Conservation (phyloP, 2,329 filamentous ascomycete genomes). For the Atkinsonella hypoxylon region DNA sequence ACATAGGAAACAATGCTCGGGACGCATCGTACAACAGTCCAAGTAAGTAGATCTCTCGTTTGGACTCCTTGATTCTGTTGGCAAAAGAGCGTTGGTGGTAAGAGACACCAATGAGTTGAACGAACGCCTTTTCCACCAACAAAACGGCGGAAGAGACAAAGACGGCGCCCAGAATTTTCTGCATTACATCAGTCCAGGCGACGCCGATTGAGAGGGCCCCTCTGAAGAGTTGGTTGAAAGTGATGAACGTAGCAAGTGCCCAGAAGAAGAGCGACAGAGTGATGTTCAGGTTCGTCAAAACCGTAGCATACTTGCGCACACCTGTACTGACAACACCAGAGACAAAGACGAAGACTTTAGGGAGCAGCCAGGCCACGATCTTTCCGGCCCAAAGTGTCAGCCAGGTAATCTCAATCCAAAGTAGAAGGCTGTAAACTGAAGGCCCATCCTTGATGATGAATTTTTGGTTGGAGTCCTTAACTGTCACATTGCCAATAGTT, state of each 20-base stretch:
- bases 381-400: conserved; percentile 56
- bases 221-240: conserved; percentile 45
- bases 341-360: conserved; percentile 54
- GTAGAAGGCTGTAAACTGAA: conserved; percentile 48
- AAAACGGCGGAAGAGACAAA: conserved; percentile 60
- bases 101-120: conserved; percentile 74
- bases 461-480: conserved; percentile 9
- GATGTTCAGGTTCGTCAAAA: conserved; percentile 52
- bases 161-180: conserved; percentile 52
- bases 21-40: conserved; percentile 85
- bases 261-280: conserved; percentile 58
- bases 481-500: conserved; percentile 20
- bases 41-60: conserved; percentile 71
- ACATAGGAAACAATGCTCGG: conserved; percentile 77
- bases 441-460: conserved; percentile 22
- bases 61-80: conserved; percentile 75
- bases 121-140: conserved; percentile 64
- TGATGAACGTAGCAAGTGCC: conserved; percentile 49
- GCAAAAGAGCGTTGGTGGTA: conserved; percentile 80
- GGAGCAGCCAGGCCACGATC: conserved; percentile 47
- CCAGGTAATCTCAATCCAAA: conserved; percentile 61
- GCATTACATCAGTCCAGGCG: conserved; percentile 45
- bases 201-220: conserved; percentile 21
- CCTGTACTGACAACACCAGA: conserved; percentile 57
- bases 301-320: conserved; percentile 57